phyloP scores from a whole-genome alignment of 108 stramenopile genomes.

The Skeletonema grethae region DNA sequence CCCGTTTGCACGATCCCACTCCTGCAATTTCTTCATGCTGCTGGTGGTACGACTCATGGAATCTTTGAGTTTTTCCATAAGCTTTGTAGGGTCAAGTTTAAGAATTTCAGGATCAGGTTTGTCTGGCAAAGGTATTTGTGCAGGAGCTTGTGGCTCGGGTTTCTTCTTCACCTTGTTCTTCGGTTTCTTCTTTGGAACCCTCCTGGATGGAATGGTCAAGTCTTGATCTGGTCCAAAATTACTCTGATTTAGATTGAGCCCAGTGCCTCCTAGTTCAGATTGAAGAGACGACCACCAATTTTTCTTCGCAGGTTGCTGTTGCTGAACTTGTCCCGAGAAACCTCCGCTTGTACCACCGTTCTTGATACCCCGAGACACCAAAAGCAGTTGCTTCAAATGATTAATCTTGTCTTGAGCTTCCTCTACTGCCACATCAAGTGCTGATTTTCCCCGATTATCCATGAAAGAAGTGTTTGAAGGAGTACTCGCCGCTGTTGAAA shows the following conservation, averaged over 20 bases:
- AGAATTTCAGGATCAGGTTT: conserved; percentile 4
- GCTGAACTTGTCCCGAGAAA: not conserved
- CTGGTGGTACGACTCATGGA: conserved; percentile 7
- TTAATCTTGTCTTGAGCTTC: conserved; percentile 10
- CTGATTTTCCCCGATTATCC: not conserved
- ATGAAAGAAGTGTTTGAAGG: not conserved
- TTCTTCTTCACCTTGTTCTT: not conserved
- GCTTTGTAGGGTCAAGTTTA: conserved; percentile 1
- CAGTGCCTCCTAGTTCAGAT: not conserved
- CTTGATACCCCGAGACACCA: not conserved
- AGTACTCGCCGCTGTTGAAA: not conserved
- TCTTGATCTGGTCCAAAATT: not conserved
- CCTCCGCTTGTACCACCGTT: not conserved
- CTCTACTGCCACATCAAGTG: not conserved
- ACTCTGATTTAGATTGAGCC: not conserved
- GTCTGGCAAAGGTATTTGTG: conserved; percentile 6
- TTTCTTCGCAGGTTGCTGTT: not conserved
- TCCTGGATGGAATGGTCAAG: not conserved
- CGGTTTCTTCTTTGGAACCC: conserved; percentile 3
- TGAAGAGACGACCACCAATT: not conserved
- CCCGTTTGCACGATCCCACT: conserved; percentile 47
- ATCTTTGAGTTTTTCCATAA: conserved; percentile 6
- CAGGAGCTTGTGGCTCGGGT: not conserved
- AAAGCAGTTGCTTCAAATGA: not conserved
- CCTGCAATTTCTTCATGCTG: conserved; percentile 9